Evolutionary conservation across 495 filamentous ascomycete species (phyloP).

Genomic region (Cairneyella variabilis): DNA sequence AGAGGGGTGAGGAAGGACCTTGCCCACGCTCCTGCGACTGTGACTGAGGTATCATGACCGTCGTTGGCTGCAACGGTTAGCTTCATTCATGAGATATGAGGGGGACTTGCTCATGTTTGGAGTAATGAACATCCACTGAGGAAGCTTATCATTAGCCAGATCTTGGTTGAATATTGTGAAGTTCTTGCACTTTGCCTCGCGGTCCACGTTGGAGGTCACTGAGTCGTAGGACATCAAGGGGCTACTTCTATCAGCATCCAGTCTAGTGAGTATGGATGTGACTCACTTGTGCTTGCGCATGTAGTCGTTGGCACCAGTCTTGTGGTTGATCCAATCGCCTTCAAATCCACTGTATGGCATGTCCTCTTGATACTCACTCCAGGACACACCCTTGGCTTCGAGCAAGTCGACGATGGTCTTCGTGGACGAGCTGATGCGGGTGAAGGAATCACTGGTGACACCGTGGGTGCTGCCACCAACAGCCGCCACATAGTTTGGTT

Average conservation of each 20-base stretch:
- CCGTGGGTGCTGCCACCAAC: constrained; percentile 18
- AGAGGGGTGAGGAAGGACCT: constrained; percentile 57
- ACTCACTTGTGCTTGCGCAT: constrained; percentile 22
- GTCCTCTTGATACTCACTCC: constrained; percentile 67
- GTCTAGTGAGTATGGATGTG: constrained; percentile 26
- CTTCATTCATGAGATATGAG: constrained; percentile 35
- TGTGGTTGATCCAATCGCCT: constrained; percentile 18
- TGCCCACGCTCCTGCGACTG: constrained; percentile 53
- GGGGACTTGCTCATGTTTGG: constrained; percentile 62
- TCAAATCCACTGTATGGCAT: constrained; percentile 52
- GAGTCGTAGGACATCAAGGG: constrained; percentile 57
- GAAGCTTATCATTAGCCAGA: constrained; percentile 50
- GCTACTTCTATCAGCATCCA: constrained; percentile 47
- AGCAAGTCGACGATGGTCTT: constrained; percentile 51
- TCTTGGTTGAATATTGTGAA: constrained; percentile 60
- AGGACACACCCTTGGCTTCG: constrained; percentile 61
- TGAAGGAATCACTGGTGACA: constrained; percentile 1
- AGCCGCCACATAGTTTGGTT: constrained; percentile 23
- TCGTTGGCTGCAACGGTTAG: constrained; percentile 32
- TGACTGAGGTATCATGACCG: constrained; percentile 67
- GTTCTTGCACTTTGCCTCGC: constrained; percentile 63
- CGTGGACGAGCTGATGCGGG: background rate
- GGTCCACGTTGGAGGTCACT: constrained; percentile 50
- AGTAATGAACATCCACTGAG: constrained; percentile 65
- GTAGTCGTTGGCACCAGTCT: constrained; percentile 24